These are phyloP conservation scores for Aspergillus luchuensis DNA, from an alignment of 2,329 filamentous ascomycete species.

Conservation along the genomic window DNA sequence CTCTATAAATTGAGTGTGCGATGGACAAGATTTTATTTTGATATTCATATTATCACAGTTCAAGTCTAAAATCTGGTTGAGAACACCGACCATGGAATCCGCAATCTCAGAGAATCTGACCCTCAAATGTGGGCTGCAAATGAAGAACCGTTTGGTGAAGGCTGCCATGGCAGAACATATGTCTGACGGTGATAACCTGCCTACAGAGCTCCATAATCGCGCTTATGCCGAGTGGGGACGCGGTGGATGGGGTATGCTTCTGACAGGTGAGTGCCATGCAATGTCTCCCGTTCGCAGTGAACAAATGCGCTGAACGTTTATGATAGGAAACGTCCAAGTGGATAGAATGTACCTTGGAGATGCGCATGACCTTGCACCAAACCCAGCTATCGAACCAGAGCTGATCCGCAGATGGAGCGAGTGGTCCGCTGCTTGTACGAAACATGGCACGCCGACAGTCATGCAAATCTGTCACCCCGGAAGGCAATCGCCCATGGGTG, in stretches of 20 bases:
- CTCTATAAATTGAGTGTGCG: too few relatives aligned
- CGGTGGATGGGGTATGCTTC: slow-evolving; percentile 6
- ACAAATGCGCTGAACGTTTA: background rate
- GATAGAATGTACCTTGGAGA: slow-evolving; percentile 9
- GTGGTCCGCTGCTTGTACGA: slow-evolving; percentile 12
- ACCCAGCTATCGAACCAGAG: slow-evolving; percentile 1
- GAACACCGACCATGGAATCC: background rate
- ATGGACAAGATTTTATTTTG: rapidly evolving
- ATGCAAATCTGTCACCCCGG: slow-evolving; percentile 44
- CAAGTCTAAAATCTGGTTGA: too few relatives aligned
- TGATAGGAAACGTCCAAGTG: slow-evolving; percentile 9
- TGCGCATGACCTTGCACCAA: background rate
- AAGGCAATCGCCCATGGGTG: slow-evolving; percentile 38
- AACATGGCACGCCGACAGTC: slow-evolving; percentile 38
- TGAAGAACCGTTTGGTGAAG: background rate
- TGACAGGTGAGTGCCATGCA: slow-evolving; percentile 6
- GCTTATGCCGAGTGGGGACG: slow-evolving; percentile 10
- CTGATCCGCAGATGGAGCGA: slow-evolving; percentile 1
- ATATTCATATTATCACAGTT: too few relatives aligned
- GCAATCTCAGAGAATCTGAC: background rate
- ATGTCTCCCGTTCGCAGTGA: background rate
- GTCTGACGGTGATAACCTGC: slow-evolving; percentile 1
- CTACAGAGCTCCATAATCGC: slow-evolving; percentile 1
- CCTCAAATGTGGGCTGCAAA: background rate
- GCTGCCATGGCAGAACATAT: slow-evolving; percentile 12